Base-by-base conservation (phyloP, 176 grass and related monocot genomes). In the Themeda triandra region DNA sequence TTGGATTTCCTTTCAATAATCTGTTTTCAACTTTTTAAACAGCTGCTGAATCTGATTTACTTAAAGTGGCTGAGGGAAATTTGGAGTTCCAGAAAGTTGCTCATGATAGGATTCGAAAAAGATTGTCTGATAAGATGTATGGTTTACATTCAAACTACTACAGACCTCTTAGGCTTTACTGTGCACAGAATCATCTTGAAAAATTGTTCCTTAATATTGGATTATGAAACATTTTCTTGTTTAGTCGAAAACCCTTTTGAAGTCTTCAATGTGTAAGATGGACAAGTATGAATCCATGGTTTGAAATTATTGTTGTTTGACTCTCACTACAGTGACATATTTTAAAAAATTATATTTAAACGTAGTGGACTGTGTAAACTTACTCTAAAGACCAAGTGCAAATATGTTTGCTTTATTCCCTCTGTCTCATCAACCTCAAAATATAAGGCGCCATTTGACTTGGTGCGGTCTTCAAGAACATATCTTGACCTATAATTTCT, bases 71-170 rank as follows among this genome's bases (percentile, higher is more conserved):
- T 42, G 78, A 97, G 60, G 80, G 33, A 44, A 92, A 92, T 81
- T 54, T 94, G 79, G 71, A 89, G 80, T 89, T 69, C 42, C 83
- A 86, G 54, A 94, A 97, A 82, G 71, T 80, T 56, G 87, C 86
- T 82, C 83, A 84, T 4, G 68, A 25, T 83, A 40, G 64, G 80
- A 88, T 85, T 74, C 89, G 51, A 73, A 91, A 92, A 86, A 89
- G 75, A 73, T 76, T 89, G n/a, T 89, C 84, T 49, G 73, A 90
- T 63, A 94, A 94, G 63, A 94, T 90, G 95, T 92, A 92, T 71
- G 77, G 37, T 44, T 27, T 64, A 39, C 74, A 82, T 87, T 87
- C 68, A 41, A 62, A 36, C 65, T n/a, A 76, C 67, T 37, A 29
- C 15, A 28, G 8, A 88, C 8, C 49, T 84, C 58, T 44, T 73